A percentile compares a stretch with the other conserved stretches of the same genome.
Evolutionary conservation across 305 asterid species (phyloP).

Genomic region (Fraxinus sp.): DNA sequence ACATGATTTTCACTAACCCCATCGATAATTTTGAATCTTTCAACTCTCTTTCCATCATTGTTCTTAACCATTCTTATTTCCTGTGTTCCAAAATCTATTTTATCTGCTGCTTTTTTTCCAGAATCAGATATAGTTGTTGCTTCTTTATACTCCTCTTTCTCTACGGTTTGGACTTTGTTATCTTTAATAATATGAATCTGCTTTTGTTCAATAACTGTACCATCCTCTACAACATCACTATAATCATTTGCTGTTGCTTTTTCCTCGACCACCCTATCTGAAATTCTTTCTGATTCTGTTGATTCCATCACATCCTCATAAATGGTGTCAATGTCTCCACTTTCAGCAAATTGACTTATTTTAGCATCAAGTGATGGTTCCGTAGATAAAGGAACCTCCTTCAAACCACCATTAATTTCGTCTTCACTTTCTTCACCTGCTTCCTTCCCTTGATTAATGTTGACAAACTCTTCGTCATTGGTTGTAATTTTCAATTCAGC

Average conservation of each 20-base stretch:
- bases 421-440: slow-evolving; percentile 36
- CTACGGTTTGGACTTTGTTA: slow-evolving; percentile 25
- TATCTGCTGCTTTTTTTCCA: slow-evolving; percentile 14
- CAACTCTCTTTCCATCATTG: slow-evolving; percentile 16
- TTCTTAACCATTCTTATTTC: slow-evolving; percentile 18
- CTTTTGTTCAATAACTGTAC: slow-evolving; percentile 24
- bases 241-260: slow-evolving; percentile 24
- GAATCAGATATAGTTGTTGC: slow-evolving; percentile 9
- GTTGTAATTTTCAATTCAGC: slow-evolving; percentile 34
- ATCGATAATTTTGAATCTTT: slow-evolving; percentile 17
- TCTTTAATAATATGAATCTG: slow-evolving; percentile 13
- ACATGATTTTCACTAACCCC: slow-evolving; percentile 21
- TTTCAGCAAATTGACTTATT: slow-evolving; percentile 42
- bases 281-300: slow-evolving; percentile 27
- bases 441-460: slow-evolving; percentile 27
- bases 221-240: slow-evolving; percentile 24
- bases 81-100: slow-evolving; percentile 21
- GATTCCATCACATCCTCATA: slow-evolving; percentile 23
- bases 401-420: slow-evolving; percentile 28
- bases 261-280: slow-evolving; percentile 25
- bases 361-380: slow-evolving; percentile 29
- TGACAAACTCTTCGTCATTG: slow-evolving; percentile 35
- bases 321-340: slow-evolving; percentile 32
- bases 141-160: slow-evolving; percentile 27
- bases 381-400: slow-evolving; percentile 32